Base-by-base conservation (phyloP, 768 basidiomycete species). In the Kwoniella dejecticola region DNA sequence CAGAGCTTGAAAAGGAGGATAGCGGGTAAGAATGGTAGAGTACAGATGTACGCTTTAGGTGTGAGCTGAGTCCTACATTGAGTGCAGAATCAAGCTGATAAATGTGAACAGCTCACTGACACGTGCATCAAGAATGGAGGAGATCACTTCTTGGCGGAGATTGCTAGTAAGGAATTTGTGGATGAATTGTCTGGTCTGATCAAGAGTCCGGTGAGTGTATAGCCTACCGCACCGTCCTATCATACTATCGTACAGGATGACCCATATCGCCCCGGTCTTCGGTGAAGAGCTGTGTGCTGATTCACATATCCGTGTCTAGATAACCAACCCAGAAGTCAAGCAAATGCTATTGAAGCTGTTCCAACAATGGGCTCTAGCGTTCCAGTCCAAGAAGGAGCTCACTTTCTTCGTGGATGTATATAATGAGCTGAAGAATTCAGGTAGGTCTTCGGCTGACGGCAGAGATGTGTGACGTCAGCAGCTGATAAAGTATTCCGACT, bases 91-190 rank as follows among this genome's bases (percentile, higher is more conserved):
- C 66, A 21, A 15, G 1, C 11, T 19, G 30, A n/a, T 41, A 11
- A 42, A 23, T 3, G 36, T 2, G 15, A 8, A 49, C 75, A 95
- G 89, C 82, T 97, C 49, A 87, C 89, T 47, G 96, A 98, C 79
- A 83, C 87, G 8, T 93, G 91, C 72, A 84, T 98, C 77, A 99
- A 99, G 87, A 99, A 99, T 72, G 92, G 91, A 10, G 96, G 96
- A 0, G 92, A 97, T 67, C 85, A 87, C 44, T 98, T 99, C 74
- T 81, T 98, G 50, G 78, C 79, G 1, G 92, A 96, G 76, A 79
- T 95, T 46, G 86, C 89, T 4, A 91, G 90, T 4, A 84, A 91
- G 57, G 93, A 97, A 74, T 95, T 94, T 75, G 87, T 95, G 79
- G 93, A 95, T 78, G 94, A 94, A 74, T 83, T 95, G 52, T 88